Percentiles rank a stretch among this genome's conserved stretches.
These are phyloP conservation scores for Tricholoma flavovirens DNA, from an alignment of 768 basidiomycete species.

Conservation along the genomic window DNA sequence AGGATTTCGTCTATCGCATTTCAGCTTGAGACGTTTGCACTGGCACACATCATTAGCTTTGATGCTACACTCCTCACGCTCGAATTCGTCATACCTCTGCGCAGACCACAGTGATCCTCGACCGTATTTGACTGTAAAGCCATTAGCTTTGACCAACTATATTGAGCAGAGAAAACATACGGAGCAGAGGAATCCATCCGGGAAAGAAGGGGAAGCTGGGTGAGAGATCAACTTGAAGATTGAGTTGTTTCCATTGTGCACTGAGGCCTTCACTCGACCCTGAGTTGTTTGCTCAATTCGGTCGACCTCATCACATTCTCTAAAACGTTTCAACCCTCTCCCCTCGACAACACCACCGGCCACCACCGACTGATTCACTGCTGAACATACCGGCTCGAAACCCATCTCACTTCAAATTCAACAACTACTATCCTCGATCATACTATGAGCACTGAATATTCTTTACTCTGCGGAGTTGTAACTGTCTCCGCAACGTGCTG, in stretches of 20 bases:
- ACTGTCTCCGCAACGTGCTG: too few relatives aligned
- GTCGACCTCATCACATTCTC: too few relatives aligned
- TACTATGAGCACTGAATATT: too few relatives aligned
- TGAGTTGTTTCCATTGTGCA: background rate
- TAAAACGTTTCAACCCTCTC: too few relatives aligned
- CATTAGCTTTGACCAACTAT: background rate
- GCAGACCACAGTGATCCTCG: constrained; percentile 75
- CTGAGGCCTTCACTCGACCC: background rate
- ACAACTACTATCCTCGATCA: too few relatives aligned
- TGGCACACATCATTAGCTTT: constrained; percentile 22
- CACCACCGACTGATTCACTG: too few relatives aligned
- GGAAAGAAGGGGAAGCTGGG: background rate
- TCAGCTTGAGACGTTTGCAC: constrained; percentile 87
- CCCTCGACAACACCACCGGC: too few relatives aligned
- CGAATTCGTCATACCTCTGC: constrained; percentile 52
- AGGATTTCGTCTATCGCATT: constrained; percentile 74
- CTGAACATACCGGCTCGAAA: too few relatives aligned
- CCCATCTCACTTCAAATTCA: too few relatives aligned
- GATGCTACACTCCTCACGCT: too few relatives aligned
- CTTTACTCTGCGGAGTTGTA: too few relatives aligned
- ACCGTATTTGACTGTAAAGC: constrained; percentile 54
- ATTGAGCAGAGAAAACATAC: constrained; percentile 4
- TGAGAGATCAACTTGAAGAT: background rate
- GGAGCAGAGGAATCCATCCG: constrained; percentile 6
- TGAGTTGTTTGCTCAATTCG: background rate